phyloP scores from a whole-genome alignment of 208 protist species.

The Trypanosoma conorhini region DNA sequence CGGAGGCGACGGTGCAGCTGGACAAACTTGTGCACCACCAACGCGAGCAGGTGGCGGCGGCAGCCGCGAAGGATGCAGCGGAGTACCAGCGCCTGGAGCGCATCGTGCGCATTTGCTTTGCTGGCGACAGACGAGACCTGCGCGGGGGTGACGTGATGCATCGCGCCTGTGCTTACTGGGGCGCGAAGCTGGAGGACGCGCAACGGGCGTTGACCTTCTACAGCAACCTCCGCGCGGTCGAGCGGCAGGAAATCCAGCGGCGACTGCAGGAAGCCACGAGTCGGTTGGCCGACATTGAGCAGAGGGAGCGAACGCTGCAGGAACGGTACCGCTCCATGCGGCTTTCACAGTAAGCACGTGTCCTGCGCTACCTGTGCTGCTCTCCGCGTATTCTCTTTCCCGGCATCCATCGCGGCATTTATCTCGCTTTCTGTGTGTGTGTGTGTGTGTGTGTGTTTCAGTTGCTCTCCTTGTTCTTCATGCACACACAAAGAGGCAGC shows the following conservation, averaged over 20 bases:
- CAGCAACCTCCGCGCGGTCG: slow-evolving; percentile 22
- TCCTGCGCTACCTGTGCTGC: not conserved
- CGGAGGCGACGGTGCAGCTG: slow-evolving; percentile 24
- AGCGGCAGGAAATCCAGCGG: slow-evolving; percentile 43
- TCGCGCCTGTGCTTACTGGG: slow-evolving; percentile 31
- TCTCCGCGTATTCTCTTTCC: not conserved
- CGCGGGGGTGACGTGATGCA: slow-evolving; percentile 9
- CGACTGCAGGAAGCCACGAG: slow-evolving; percentile 36
- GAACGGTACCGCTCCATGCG: slow-evolving; percentile 40
- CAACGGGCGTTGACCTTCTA: slow-evolving; percentile 31
- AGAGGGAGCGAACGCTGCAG: slow-evolving; percentile 51
- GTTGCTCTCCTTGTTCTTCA: not conserved
- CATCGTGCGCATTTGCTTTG: slow-evolving; percentile 26
- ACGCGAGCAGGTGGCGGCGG: slow-evolving; percentile 10
- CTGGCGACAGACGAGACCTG: not conserved
- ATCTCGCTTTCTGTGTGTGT: not conserved
- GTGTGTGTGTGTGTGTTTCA: not conserved
- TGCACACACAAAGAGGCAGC: not conserved
- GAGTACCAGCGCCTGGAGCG: slow-evolving; percentile 3
- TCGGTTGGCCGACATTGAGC: slow-evolving; percentile 33
- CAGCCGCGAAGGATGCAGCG: not conserved
- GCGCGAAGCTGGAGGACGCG: slow-evolving; percentile 9
- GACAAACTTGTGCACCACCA: slow-evolving; percentile 24
- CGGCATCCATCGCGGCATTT: not conserved
- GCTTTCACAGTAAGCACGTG: not conserved